These are phyloP conservation scores for Taxillus chinensis DNA, from an alignment of 164 flowering plant species.

Conservation along the genomic window DNA sequence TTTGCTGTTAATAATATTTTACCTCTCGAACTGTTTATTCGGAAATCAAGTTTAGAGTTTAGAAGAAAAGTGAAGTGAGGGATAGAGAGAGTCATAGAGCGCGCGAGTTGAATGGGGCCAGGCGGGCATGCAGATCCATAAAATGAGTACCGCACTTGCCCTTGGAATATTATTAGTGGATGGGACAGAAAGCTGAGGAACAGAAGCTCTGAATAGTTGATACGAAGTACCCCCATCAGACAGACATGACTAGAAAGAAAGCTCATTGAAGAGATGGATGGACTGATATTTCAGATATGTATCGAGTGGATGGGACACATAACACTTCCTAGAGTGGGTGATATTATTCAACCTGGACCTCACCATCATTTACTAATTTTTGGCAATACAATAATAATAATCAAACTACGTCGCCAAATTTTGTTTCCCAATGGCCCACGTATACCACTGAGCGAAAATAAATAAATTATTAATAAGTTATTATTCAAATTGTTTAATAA, in stretches of 20 bases:
- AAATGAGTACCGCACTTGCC: constrained; percentile 44
- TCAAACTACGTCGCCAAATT: too few species aligned
- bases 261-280: constrained; percentile 21
- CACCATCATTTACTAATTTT: too few species aligned
- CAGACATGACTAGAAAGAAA: constrained; percentile 36
- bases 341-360: too few species aligned
- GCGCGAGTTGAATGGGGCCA: constrained; percentile 43
- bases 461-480: too few species aligned
- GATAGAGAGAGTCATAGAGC: constrained; percentile 1
- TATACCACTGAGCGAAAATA: too few species aligned
- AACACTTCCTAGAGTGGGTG: too few species aligned
- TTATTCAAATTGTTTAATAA: too few species aligned
- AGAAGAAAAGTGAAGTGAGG: constrained; percentile 6
- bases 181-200: constrained; percentile 91
- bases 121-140: constrained; percentile 1
- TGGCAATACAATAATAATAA: too few species aligned
- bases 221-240: constrained; percentile 24
- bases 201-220: constrained; percentile 64
- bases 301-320: too few species aligned
- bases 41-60: constrained; percentile 12
- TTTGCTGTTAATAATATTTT: neutral
- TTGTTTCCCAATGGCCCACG: too few species aligned
- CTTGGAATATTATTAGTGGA: constrained; percentile 44
- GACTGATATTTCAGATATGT: too few species aligned
- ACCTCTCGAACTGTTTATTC: constrained; percentile 16